These are phyloP conservation scores for Castanea sativa DNA, from an alignment of 306 rosid genomes.

Conservation along the genomic window DNA sequence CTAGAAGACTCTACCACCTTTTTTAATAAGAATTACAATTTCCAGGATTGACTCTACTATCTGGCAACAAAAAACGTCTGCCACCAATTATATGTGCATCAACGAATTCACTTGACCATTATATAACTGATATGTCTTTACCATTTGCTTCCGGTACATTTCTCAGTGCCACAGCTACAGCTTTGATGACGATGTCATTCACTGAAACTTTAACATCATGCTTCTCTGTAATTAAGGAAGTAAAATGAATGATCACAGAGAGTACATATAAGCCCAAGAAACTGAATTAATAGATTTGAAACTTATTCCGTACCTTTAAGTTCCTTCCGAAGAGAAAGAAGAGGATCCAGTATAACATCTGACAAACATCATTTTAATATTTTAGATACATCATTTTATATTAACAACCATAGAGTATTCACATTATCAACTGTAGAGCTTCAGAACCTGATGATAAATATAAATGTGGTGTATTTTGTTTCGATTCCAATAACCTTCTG, in stretches of 20 bases:
- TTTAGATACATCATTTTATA: conserved; percentile 22
- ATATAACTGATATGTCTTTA: conserved; percentile 30
- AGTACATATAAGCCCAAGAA: conserved; percentile 7
- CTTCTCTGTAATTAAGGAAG: conserved; percentile 60
- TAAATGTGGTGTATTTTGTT: conserved; percentile 83
- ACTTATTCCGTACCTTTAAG: conserved; percentile 65
- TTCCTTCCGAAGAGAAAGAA: conserved; percentile 85
- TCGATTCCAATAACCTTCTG: conserved; percentile 85
- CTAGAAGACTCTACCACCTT: too few species aligned
- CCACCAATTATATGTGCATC: background rate
- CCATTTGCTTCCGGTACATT: conserved; percentile 93
- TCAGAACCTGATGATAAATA: conserved; percentile 81
- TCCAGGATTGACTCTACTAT: background rate
- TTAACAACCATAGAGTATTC: conserved; percentile 6
- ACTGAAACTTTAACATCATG: conserved; percentile 93
- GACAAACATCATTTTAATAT: conserved; percentile 28
- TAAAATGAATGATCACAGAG: conserved; percentile 27
- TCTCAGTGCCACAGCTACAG: conserved; percentile 87
- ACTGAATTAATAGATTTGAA: conserved; percentile 14
- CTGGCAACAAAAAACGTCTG: background rate
- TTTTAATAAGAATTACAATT: too few species aligned
- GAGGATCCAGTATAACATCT: conserved; percentile 90
- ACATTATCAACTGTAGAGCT: conserved; percentile 17
- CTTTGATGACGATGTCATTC: conserved; percentile 92
- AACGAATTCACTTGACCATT: background rate